Percentiles rank a stretch among this genome's conserved stretches.
Evolutionary conservation across 2,329 filamentous ascomycete species (phyloP).

Genomic region (Hypoxylon sp.): DNA sequence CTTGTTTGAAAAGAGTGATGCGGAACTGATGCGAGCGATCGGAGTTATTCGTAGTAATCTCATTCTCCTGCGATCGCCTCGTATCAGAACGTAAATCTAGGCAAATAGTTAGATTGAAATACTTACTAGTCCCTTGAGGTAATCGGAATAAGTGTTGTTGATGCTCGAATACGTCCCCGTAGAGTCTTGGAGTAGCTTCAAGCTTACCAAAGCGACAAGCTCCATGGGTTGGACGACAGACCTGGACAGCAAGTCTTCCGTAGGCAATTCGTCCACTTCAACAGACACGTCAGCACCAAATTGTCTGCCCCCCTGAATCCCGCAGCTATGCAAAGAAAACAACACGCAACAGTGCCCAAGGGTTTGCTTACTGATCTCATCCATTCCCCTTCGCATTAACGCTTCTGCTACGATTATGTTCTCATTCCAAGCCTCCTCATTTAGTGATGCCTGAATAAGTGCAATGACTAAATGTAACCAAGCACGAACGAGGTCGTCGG

Average conservation of each 20-base stretch:
- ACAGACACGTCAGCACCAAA: conserved; percentile 13
- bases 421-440: conserved; percentile 48
- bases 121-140: conserved; percentile 60
- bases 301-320: not conserved
- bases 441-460: conserved; percentile 52
- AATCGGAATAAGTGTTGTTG: conserved; percentile 60
- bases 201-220: conserved; percentile 58
- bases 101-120: not conserved
- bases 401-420: conserved; percentile 53
- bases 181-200: conserved; percentile 59
- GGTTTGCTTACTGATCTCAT: conserved; percentile 50
- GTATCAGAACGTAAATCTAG: conserved; percentile 39
- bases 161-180: conserved; percentile 59
- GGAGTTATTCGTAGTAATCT: conserved; percentile 58
- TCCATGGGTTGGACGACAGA: conserved; percentile 61
- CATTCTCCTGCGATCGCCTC: conserved; percentile 54
- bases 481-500: conserved; percentile 57
- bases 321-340: not conserved
- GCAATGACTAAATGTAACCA: conserved; percentile 62
- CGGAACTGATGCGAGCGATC: conserved; percentile 60
- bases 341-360: not conserved
- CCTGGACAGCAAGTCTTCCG: conserved; percentile 55
- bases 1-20: conserved; percentile 60
- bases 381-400: conserved; percentile 57
- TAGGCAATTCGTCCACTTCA: conserved; percentile 53